phyloP scores from a whole-genome alignment of 1,139 yeast species.

The Blastobotrys petasosporus region DNA sequence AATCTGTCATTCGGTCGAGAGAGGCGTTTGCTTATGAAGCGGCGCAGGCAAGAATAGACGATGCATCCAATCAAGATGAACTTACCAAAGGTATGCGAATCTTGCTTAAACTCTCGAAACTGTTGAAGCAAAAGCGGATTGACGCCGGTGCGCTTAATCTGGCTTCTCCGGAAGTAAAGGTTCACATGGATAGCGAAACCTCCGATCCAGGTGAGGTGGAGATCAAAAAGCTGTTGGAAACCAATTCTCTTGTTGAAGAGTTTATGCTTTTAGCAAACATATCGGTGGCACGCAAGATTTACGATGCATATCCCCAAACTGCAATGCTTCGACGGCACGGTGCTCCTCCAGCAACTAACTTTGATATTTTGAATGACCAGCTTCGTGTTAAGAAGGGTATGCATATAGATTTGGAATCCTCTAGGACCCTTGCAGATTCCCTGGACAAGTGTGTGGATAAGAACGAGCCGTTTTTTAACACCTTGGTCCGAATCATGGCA shows the following conservation, averaged over 20 bases:
- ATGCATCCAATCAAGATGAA: constrained; percentile 67
- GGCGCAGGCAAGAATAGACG: constrained; percentile 91
- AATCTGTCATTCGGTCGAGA: constrained; percentile 83
- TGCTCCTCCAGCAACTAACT: constrained; percentile 90
- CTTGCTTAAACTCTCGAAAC: constrained; percentile 68
- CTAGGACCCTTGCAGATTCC: constrained; percentile 90
- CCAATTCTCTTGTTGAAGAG: constrained; percentile 95
- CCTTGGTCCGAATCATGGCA: constrained; percentile 91
- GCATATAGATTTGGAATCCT: constrained; percentile 73
- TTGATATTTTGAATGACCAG: constrained; percentile 85
- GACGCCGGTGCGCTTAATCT: constrained; percentile 95
- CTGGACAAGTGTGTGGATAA: constrained; percentile 81
- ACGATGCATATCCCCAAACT: constrained; percentile 91
- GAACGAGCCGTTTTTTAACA: constrained; percentile 84
- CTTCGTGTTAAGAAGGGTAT: constrained; percentile 70
- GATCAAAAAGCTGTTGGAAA: constrained; percentile 77
- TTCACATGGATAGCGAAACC: constrained; percentile 94
- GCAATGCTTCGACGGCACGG: constrained; percentile 96
- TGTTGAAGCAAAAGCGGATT: constrained; percentile 74
- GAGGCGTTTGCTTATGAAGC: constrained; percentile 94
- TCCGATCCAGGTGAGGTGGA: constrained; percentile 96
- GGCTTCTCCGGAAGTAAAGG: constrained; percentile 97
- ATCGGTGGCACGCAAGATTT: constrained; percentile 88
- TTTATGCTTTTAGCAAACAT: constrained; percentile 97
- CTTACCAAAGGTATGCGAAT: constrained; percentile 86